Evolutionary conservation across 176 grass and related monocot genomes (phyloP).

Genomic region (Eleusine coracana): DNA sequence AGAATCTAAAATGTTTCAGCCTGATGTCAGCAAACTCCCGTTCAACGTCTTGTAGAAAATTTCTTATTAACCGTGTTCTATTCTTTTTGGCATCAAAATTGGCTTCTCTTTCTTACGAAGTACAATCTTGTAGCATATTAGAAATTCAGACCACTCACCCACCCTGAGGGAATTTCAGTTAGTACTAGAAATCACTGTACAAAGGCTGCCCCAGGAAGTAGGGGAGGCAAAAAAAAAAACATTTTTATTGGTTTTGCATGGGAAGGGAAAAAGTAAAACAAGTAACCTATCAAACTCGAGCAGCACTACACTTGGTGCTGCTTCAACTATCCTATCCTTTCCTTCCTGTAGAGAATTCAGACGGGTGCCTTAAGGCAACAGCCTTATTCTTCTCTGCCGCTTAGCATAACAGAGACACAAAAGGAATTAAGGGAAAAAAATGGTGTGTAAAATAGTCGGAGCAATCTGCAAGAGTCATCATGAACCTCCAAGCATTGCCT

Average conservation of each 20-base stretch:
- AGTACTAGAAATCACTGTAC: slow-evolving; percentile 20
- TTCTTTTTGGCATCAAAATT: background rate
- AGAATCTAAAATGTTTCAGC: background rate
- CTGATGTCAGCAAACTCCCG: background rate
- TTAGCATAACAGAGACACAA: slow-evolving; percentile 23
- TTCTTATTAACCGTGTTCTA: background rate
- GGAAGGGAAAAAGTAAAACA: background rate
- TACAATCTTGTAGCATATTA: background rate
- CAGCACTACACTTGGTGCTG: slow-evolving; percentile 35
- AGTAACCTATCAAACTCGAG: slow-evolving; percentile 14
- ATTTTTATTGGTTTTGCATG: slow-evolving; percentile 6
- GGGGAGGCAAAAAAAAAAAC: background rate
- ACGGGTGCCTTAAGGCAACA: slow-evolving; percentile 10
- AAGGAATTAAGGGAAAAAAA: background rate
- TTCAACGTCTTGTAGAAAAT: background rate
- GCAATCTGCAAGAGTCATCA: slow-evolving; percentile 24
- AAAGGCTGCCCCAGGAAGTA: background rate
- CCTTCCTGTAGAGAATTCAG: background rate
- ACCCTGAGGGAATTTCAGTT: background rate
- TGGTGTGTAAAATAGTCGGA: background rate
- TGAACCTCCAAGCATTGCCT: slow-evolving; percentile 51
- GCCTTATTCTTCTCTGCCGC: slow-evolving; percentile 23
- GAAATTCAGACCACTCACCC: background rate
- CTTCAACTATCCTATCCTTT: slow-evolving; percentile 23
- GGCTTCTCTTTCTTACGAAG: background rate